A percentile compares a stretch with the other conserved stretches of the same genome.
Conservation (phyloP, 208 protist genomes). For the Trypanosoma caninum region DNA sequence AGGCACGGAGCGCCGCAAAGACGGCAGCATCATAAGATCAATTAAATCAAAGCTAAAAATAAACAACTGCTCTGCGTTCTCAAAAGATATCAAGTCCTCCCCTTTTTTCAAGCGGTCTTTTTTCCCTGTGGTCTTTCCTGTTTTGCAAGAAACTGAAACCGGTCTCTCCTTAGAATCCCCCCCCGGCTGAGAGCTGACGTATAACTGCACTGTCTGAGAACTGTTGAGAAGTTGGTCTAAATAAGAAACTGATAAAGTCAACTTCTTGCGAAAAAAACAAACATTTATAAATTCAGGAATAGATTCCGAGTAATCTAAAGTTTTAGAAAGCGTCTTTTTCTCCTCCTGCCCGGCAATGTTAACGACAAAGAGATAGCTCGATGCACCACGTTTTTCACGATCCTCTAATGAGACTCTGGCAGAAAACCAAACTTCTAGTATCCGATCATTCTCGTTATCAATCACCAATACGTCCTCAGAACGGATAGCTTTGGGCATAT, state of each 20-base stretch:
- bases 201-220: constrained; percentile 11
- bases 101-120: constrained; percentile 27
- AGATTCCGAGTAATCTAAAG: constrained; percentile 10
- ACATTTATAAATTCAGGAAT: constrained; percentile 3
- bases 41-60: constrained; percentile 18
- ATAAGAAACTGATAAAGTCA: constrained; percentile 7
- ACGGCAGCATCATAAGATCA: constrained; percentile 13
- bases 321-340: background rate
- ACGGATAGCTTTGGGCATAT: constrained; percentile 19
- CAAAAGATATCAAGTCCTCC: constrained; percentile 14
- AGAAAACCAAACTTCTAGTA: constrained; percentile 24
- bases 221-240: constrained; percentile 15
- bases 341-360: constrained; percentile 21
- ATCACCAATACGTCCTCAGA: constrained; percentile 14
- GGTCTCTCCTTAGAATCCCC: background rate
- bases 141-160: background rate
- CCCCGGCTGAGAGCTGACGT: background rate
- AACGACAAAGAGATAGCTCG: constrained; percentile 16
- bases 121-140: constrained; percentile 3
- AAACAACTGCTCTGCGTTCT: constrained; percentile 5
- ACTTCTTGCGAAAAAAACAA: constrained; percentile 17
- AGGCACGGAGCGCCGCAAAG: background rate
- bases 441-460: constrained; percentile 25
- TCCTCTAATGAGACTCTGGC: constrained; percentile 7
- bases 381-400: constrained; percentile 1